Base-by-base conservation (phyloP, 2,329 filamentous ascomycete genomes). In the Paraphaeosphaeria sporulosa region DNA sequence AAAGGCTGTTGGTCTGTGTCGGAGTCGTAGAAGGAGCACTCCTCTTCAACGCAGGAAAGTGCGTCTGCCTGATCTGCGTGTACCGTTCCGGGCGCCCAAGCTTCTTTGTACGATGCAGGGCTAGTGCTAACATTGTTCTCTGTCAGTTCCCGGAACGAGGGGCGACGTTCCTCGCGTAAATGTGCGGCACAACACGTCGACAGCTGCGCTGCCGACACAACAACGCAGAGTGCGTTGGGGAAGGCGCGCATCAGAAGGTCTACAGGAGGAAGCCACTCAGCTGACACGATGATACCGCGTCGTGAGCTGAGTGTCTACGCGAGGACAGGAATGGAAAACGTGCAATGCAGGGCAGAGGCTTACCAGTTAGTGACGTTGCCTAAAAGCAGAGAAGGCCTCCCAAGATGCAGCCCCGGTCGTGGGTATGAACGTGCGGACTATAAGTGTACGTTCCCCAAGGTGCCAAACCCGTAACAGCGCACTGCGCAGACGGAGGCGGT, bases 51-150 rank as follows among this genome's bases (percentile, higher is more conserved):
- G 52, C 52, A 47, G 10, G 40, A 19, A 46, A 47, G 32, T n/a
- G 40, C 17, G 32, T 51, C 46, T 51, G 40, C 12, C 34, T 55
- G 43, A 10, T 52, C 4, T 50, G 55, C 43, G 44, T 48, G 38
- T 19, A 57, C 57, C 10, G 8, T 49, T 46, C 42, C 42, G 40
- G 52, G 42, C n/a, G 34, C 43, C 38, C 19, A 50, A n/a, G 32
- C 43, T 56, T 55, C 71, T 73, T 74, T 75, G 67, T 72, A 54
- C 54, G 55, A 40, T 27, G 52, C 64, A 55, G 55, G 60, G 68
- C 66, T 60, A 50, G 71, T 65, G 64, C 69, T 77, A 72, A 57
- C 51, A 73, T 77, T 75, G 72, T 75, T 70, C 64, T 55, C 54
- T 36, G 60, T 67, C 57, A 67, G 64, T 49, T 34, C 10, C 56